A percentile compares a stretch with the other conserved stretches of the same genome.
phyloP scores from a whole-genome alignment of 305 asterid genomes.

The Withania somnifera region DNA sequence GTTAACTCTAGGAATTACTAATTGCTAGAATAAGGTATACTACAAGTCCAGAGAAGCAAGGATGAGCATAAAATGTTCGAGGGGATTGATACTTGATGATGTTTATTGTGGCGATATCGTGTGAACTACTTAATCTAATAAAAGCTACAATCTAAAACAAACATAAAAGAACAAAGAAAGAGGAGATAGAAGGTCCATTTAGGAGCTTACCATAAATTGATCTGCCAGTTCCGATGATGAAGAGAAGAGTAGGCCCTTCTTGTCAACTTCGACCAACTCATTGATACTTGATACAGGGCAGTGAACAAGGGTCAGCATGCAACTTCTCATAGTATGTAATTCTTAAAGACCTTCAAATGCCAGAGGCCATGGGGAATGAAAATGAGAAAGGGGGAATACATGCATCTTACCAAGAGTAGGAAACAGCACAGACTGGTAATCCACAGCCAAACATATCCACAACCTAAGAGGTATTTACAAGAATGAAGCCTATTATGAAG shows the following conservation, averaged over 20 bases:
- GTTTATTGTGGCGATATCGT: not conserved
- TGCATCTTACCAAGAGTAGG: conserved; percentile 80
- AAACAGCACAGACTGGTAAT: conserved; percentile 92
- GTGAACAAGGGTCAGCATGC: conserved; percentile 8
- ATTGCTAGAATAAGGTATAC: not conserved
- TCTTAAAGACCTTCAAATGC: not conserved
- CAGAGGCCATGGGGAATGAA: not conserved
- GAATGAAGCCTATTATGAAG: conserved; percentile 5
- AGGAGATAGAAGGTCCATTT: not conserved
- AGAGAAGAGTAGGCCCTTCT: conserved; percentile 85
- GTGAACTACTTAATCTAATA: not conserved
- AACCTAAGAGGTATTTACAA: conserved; percentile 38
- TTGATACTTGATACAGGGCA: conserved; percentile 45
- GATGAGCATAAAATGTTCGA: not conserved
- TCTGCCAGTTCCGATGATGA: conserved; percentile 90
- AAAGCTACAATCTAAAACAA: not conserved
- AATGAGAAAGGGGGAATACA: conserved; percentile 1
- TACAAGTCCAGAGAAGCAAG: not conserved
- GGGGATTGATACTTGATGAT: not conserved
- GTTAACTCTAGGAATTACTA: not conserved
- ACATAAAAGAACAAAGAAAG: not conserved
- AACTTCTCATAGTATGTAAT: not conserved
- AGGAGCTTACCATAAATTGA: conserved; percentile 67
- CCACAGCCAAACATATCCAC: conserved; percentile 99
- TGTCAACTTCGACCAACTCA: conserved; percentile 81